Evolutionary conservation across 208 protist species (phyloP), one percentile per base, ranked within the genome.

Genomic region (Vickermania spadyakhi): DNA sequence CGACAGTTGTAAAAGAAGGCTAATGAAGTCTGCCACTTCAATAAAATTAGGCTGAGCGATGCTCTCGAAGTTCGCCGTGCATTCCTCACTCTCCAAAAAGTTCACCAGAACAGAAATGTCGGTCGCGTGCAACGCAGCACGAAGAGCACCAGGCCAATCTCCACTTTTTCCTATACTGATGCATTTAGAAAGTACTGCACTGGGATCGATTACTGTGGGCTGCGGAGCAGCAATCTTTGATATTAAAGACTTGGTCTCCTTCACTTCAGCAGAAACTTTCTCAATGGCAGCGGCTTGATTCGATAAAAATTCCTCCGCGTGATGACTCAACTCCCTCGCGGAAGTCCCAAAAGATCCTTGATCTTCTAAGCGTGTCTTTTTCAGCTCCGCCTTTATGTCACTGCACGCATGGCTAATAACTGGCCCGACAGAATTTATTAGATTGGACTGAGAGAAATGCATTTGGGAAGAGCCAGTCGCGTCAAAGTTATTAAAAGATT

Each of bases 1-100:
- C 18, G 82, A 79, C 13, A 94, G 72, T 69, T 94, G 88, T 52
- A 91, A 71, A 66, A 79, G 91, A 21, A 94, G 50, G 53, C 81
- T 88, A 41, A 94, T 71, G 73, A 94, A 94, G 26, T 80, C 75
- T 3, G 82, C 74, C 28, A 94, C 65, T 7, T 75, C 62, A 26
- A 94, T 70, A 0, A 71, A 81, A 36, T 80, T 75, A 7, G 84
- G 81, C 11, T 63, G 74, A 14, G 78, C 81, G 27, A 91, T 57
- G 51, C 72, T 77, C 18, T 60, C 45, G 60, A 73, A 31, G 56
- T 87, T 81, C n/a, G 89, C 80, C 57, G 61, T 57, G 69, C 84
- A 90, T 29, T 90, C 66, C 26, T 85, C 64, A 62, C 66, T 84
- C 71, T 85, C 78, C 21, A 95, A 72, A 58, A 95, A 95, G 53